A percentile compares a stretch with the other conserved stretches of the same genome.
These are phyloP conservation scores for Auxenochlorella pyrenoidosa DNA, from an alignment of 139 green algal genomes.

Conservation along the genomic window DNA sequence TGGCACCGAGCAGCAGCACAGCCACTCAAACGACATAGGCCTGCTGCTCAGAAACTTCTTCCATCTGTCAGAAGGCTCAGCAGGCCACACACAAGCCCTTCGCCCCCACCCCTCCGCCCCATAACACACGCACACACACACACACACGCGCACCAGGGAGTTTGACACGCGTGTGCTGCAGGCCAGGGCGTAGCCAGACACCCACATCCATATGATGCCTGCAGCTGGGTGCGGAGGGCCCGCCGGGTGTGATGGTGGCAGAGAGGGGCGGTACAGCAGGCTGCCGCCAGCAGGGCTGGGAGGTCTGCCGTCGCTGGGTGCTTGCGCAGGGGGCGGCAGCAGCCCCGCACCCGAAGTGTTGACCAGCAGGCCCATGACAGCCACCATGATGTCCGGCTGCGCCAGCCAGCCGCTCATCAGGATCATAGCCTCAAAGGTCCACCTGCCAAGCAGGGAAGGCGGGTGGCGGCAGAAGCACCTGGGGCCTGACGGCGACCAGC, in stretches of 20 bases:
- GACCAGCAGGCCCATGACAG: constrained; percentile 29
- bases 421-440: constrained; percentile 54
- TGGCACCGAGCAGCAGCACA: background rate
- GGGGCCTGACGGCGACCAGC: too few species aligned
- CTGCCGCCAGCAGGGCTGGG: background rate
- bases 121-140: too few species aligned
- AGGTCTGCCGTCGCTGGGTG: background rate
- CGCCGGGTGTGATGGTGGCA: background rate
- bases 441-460: background rate
- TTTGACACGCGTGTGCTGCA: constrained; percentile 17
- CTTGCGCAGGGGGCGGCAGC: too few species aligned
- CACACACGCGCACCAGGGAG: background rate
- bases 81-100: too few species aligned
- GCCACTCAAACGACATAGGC: background rate
- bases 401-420: constrained; percentile 28
- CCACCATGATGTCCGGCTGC: constrained; percentile 11
- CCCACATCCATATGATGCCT: constrained; percentile 28
- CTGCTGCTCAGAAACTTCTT: too few species aligned
- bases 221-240: background rate
- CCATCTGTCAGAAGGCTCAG: too few species aligned
- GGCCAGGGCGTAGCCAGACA: background rate
- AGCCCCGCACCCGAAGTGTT: background rate
- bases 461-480: too few species aligned
- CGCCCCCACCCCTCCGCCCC: too few species aligned
- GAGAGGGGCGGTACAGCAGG: background rate